Evolutionary conservation across 164 flowering plant genomes (phyloP), one percentile per base, ranked within the genome.

Genomic region (Stephania yunnanensis): DNA sequence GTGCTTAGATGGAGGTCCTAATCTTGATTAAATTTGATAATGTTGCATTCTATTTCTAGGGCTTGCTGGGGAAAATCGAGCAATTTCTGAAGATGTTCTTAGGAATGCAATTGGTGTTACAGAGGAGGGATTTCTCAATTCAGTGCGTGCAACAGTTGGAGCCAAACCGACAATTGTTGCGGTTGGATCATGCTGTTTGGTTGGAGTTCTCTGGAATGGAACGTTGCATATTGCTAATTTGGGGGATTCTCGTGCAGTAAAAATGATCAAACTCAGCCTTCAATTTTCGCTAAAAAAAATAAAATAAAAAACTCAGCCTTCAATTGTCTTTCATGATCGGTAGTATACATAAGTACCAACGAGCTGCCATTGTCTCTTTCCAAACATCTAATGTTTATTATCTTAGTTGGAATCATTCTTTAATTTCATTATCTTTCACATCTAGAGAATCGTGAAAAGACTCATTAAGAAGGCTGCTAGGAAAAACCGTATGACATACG

Each of bases 221-320:
- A 88, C 79, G 11, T 75, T 94, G 30, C 85, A 82, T 82, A 71
- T 90, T 75, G 98, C 93, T 46, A 91, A 92, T 73, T 44, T 86
- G 46, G 98, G 97, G 46, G 93, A 92, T 81, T 91, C 97, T 64
- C 85, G 98, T 69, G 96, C 94, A 74, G 87, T 36, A 36, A 36
- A 36, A 36, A 2, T 36, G 42, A 36, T 36, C 42, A 0, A 36
- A 36, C 42, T 36, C 42, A 36, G 42, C 42, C 42, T 36, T 36
- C 4, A 36, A 36, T 36, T 36, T 2, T 4, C 42, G 25, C 25
- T 0, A 25, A 25, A 25, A 25, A 25, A 25, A 25, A 25, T 0
- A 25, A 25, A 25, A 25, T 0, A 25, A 25, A 25, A 25, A 36
- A 36, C 42, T 36, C 42, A 36, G 42, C 42, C 42, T 36, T 36